Evolutionary conservation across 1,284 basidiomycete species (phyloP).

Genomic region (Puccinia triticina): DNA sequence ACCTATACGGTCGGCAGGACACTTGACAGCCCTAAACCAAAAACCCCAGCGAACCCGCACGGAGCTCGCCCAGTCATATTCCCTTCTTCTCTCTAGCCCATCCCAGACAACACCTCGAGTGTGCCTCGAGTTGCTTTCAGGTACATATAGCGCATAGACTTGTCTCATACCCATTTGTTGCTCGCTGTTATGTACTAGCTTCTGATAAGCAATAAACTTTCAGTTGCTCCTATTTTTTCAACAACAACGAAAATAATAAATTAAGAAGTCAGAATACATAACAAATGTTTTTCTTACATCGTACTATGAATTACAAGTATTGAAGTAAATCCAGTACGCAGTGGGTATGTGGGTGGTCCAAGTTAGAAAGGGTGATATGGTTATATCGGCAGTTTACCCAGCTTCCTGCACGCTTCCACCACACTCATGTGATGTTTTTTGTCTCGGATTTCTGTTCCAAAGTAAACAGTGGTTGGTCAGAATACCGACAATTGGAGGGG

Average conservation of each 20-base stretch:
- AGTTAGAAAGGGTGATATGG: neutral
- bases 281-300: slow-evolving; percentile 4
- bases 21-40: too few relatives aligned
- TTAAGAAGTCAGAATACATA: neutral
- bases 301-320: neutral
- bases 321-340: neutral
- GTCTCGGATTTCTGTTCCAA: slow-evolving; percentile 16
- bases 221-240: too few relatives aligned
- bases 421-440: slow-evolving; percentile 16
- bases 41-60: too few relatives aligned
- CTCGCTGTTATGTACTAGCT: too few relatives aligned
- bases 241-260: neutral
- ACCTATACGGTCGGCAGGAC: too few relatives aligned
- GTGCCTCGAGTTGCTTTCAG: too few relatives aligned
- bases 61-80: too few relatives aligned
- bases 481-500: neutral
- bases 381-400: slow-evolving; percentile 39
- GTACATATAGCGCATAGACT: too few relatives aligned
- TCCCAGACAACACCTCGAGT: too few relatives aligned
- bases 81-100: too few relatives aligned
- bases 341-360: neutral
- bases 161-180: too few relatives aligned
- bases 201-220: too few relatives aligned
- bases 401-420: slow-evolving; percentile 41
- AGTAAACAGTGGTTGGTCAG: neutral